These are phyloP conservation scores for Syzygium grande DNA, from an alignment of 345 rosid genomes.

Conservation along the genomic window DNA sequence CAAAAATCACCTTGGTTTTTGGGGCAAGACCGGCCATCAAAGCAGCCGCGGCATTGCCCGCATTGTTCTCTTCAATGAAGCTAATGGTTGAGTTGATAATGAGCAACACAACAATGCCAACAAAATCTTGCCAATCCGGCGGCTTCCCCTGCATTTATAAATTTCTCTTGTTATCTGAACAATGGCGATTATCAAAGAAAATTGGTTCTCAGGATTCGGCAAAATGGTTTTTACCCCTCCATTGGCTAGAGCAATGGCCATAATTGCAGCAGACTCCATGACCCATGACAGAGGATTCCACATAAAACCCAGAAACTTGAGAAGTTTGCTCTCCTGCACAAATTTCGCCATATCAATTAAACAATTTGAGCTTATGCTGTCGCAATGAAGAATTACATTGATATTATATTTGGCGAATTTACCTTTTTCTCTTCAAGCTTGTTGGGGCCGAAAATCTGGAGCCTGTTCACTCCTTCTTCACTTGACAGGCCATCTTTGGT, in stretches of 20 bases:
- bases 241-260: constrained; percentile 89
- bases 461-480: constrained; percentile 73
- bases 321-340: constrained; percentile 47
- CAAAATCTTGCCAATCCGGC: constrained; percentile 92
- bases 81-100: constrained; percentile 87
- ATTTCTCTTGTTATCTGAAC: neutral
- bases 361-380: neutral
- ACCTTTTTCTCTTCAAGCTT: constrained; percentile 77
- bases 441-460: constrained; percentile 67
- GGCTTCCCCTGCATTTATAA: constrained; percentile 42
- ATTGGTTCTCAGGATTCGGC: neutral
- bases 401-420: neutral
- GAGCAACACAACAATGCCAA: constrained; percentile 68
- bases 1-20: constrained; percentile 44
- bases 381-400: neutral
- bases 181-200: neutral
- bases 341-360: neutral
- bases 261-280: constrained; percentile 88
- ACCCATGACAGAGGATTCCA: constrained; percentile 99
- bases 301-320: constrained; percentile 90
- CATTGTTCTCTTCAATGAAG: constrained; percentile 90
- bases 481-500: constrained; percentile 58
- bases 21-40: constrained; percentile 97
- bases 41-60: constrained; percentile 96
- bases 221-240: constrained; percentile 35